Percentiles rank a stretch among this genome's conserved stretches.
These are phyloP conservation scores for Westerdykella aurantiaca DNA, from an alignment of 2,329 filamentous ascomycete species.

Conservation along the genomic window DNA sequence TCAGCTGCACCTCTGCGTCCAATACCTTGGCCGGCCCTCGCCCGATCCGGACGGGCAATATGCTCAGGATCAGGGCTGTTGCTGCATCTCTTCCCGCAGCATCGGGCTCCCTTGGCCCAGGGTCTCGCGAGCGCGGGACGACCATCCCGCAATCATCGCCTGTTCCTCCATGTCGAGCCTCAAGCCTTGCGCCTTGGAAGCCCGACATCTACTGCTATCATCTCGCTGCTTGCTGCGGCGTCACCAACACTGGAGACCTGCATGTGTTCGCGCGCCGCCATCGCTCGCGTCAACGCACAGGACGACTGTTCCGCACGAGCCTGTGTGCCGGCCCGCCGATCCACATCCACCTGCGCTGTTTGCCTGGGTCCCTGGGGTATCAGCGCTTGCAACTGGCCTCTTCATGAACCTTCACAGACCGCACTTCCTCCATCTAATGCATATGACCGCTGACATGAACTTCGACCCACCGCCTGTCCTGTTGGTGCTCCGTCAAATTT, in stretches of 20 bases:
- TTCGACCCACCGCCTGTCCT: slow-evolving; percentile 17
- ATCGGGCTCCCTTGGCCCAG: neutral
- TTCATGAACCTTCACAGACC: slow-evolving; percentile 11
- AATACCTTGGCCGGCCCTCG: slow-evolving; percentile 2
- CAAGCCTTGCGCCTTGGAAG: neutral
- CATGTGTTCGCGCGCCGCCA: neutral
- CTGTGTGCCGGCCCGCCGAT: slow-evolving; percentile 12
- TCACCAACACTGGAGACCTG: slow-evolving; percentile 3
- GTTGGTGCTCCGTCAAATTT: slow-evolving; percentile 19
- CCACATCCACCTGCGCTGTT: slow-evolving; percentile 2
- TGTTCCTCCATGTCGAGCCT: neutral
- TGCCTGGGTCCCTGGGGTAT: slow-evolving; percentile 6
- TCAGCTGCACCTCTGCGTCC: slow-evolving; percentile 5
- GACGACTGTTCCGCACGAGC: slow-evolving; percentile 6
- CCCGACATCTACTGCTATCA: neutral
- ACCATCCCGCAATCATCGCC: neutral
- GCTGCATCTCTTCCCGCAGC: neutral
- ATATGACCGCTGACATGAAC: slow-evolving; percentile 16
- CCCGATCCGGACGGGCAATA: slow-evolving; percentile 9
- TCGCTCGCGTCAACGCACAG: slow-evolving; percentile 1
- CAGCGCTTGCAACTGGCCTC: slow-evolving; percentile 2
- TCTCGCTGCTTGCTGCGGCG: slow-evolving; percentile 2
- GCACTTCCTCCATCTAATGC: slow-evolving; percentile 8
- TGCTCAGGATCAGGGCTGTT: slow-evolving; percentile 3
- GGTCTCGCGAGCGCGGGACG: slow-evolving; percentile 1